Evolutionary conservation across 805 yeast species (phyloP).

Genomic region (Tetrapisispora nanseiensis): DNA sequence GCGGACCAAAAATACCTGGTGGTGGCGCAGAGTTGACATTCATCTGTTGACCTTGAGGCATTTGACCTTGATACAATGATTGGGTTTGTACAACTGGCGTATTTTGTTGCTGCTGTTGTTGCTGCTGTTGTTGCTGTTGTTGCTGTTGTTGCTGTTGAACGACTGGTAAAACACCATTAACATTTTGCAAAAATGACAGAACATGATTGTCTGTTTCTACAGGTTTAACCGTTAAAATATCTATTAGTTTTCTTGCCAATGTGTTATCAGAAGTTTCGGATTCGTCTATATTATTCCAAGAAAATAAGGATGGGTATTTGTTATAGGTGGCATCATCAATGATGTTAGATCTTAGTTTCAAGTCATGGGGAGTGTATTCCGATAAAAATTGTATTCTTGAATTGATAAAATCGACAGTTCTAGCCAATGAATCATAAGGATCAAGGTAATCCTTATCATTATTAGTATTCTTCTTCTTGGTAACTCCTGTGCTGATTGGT

Average conservation of each 20-base stretch:
- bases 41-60: conserved; percentile 11
- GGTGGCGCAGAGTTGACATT: conserved; percentile 15
- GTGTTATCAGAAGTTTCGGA: conserved; percentile 28
- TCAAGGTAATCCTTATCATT: conserved; percentile 34
- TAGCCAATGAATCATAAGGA: conserved; percentile 36
- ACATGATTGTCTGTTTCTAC: conserved; percentile 26
- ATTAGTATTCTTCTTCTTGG: conserved; percentile 27
- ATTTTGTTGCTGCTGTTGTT: conserved; percentile 17
- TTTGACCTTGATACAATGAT: conserved; percentile 9
- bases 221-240: conserved; percentile 30
- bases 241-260: conserved; percentile 28
- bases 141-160: conserved; percentile 18
- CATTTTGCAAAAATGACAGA: conserved; percentile 23
- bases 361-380: conserved; percentile 29
- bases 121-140: conserved; percentile 14
- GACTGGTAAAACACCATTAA: conserved; percentile 8
- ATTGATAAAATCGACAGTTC: conserved; percentile 40
- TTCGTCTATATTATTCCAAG: conserved; percentile 33
- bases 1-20: conserved; percentile 10
- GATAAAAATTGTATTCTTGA: conserved; percentile 36
- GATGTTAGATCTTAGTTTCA: conserved; percentile 31
- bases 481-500: conserved; percentile 8
- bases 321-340: conserved; percentile 23
- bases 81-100: conserved; percentile 3
- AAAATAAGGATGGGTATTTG: conserved; percentile 39